Evolutionary conservation across 164 flowering plant genomes (phyloP).

Genomic region (Vitis rupestris): DNA sequence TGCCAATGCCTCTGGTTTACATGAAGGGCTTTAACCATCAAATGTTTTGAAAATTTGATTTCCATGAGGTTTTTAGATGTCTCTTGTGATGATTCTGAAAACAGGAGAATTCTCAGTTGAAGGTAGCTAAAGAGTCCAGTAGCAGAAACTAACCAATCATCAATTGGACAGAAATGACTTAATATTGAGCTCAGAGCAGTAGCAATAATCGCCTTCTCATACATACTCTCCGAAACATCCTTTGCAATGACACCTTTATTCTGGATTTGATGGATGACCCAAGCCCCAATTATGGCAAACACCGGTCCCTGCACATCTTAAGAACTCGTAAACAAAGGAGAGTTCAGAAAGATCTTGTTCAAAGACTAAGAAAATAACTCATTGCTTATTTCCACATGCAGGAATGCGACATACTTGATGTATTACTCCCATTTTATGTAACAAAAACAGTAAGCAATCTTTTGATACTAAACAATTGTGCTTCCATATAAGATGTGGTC

Average conservation of each 20-base stretch:
- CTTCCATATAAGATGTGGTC: not conserved
- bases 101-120: too few relatives aligned
- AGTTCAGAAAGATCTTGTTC: too few relatives aligned
- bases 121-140: not conserved
- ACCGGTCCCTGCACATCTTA: conserved; percentile 54
- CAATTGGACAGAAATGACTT: conserved; percentile 57
- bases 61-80: too few relatives aligned
- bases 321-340: too few relatives aligned
- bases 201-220: conserved; percentile 52
- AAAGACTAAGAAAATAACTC: too few relatives aligned
- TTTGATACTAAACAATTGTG: too few relatives aligned
- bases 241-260: conserved; percentile 46
- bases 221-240: conserved; percentile 50
- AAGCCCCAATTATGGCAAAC: conserved; percentile 73
- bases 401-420: too few relatives aligned
- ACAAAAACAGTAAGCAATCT: not conserved
- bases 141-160: conserved; percentile 53
- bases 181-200: conserved; percentile 46
- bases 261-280: conserved; percentile 60
- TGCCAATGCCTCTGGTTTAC: too few relatives aligned
- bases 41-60: not conserved
- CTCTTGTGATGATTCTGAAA: too few relatives aligned
- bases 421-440: not conserved
- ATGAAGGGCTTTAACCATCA: too few relatives aligned
- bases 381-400: too few relatives aligned